Evolutionary conservation across 768 basidiomycete species (phyloP).

Genomic region (Crassisporium funariophilum): DNA sequence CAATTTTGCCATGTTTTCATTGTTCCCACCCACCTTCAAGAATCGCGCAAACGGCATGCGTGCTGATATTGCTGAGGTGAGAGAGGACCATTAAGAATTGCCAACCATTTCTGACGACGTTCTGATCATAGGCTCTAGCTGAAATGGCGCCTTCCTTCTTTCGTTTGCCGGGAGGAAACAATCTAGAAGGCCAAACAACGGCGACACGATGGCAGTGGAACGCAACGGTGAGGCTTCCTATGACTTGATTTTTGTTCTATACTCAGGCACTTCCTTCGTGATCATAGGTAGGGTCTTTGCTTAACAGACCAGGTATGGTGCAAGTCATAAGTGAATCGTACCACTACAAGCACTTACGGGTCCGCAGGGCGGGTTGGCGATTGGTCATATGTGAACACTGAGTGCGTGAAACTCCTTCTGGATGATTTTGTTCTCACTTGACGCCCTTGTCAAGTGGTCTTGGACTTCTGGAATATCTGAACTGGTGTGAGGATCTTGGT

Average conservation of each 20-base stretch:
- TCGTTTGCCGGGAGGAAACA: constrained; percentile 72
- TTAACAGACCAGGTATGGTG: constrained; percentile 44
- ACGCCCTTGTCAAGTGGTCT: constrained; percentile 42
- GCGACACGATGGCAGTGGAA: constrained; percentile 68
- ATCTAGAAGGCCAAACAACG: constrained; percentile 61
- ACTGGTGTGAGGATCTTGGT: constrained; percentile 59
- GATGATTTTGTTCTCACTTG: background rate
- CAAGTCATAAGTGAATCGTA: background rate
- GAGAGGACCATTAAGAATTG: background rate
- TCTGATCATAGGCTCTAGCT: constrained; percentile 55
- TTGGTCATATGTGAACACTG: constrained; percentile 65
- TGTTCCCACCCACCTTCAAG: constrained; percentile 74
- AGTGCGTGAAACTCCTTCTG: constrained; percentile 36
- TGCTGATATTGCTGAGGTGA: constrained; percentile 58
- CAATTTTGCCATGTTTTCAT: constrained; percentile 60
- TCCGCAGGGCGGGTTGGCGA: constrained; percentile 56
- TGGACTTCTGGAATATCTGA: constrained; percentile 58
- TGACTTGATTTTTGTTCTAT: no score
- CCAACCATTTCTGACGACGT: background rate
- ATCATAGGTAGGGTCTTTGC: constrained; percentile 53
- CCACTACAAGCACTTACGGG: no score
- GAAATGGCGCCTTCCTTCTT: constrained; percentile 63
- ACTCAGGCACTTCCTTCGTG: no score
- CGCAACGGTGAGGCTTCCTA: constrained; percentile 40
- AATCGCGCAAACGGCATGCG: constrained; percentile 61